Evolutionary conservation across 768 basidiomycete species (phyloP).

Genomic region (Sporobolomyces phaffii): DNA sequence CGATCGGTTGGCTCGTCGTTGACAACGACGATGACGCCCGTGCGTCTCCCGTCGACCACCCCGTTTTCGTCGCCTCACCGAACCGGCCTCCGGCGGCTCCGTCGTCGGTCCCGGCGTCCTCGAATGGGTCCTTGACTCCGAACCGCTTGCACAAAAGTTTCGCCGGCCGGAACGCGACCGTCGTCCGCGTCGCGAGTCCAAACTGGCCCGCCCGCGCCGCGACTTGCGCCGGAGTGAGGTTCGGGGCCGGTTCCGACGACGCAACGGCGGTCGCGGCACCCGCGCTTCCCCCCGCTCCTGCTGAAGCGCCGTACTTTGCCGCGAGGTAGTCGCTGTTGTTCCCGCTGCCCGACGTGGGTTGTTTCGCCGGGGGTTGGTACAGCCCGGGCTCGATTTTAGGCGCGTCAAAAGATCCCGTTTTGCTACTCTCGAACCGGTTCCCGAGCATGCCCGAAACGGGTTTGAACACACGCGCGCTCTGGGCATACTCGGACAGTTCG

Average conservation of each 20-base stretch:
- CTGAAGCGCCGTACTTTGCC: conserved; percentile 6
- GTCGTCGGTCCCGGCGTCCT: conserved; percentile 42
- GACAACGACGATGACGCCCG: too few relatives aligned
- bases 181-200: conserved; percentile 76
- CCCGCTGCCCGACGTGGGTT: not conserved
- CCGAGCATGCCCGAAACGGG: conserved; percentile 90
- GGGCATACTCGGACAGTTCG: conserved; percentile 79
- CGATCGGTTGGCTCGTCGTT: conserved; percentile 27
- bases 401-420: conserved; percentile 47
- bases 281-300: not conserved
- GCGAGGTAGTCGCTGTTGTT: not conserved
- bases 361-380: conserved; percentile 42
- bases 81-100: conserved; percentile 14
- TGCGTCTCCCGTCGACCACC: conserved; percentile 12
- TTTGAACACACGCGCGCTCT: conserved; percentile 81
- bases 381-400: conserved; percentile 44
- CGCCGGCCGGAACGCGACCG: conserved; percentile 70
- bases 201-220: conserved; percentile 86
- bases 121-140: conserved; percentile 79
- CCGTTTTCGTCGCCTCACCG: conserved; percentile 27
- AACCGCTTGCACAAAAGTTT: conserved; percentile 85
- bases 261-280: too few relatives aligned
- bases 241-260: too few relatives aligned
- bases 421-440: conserved; percentile 79
- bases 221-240: conserved; percentile 61